Evolutionary conservation across 2,329 filamentous ascomycete genomes (phyloP), one percentile per base, ranked within the genome.

Genomic region (Hansfordia pulvinata): DNA sequence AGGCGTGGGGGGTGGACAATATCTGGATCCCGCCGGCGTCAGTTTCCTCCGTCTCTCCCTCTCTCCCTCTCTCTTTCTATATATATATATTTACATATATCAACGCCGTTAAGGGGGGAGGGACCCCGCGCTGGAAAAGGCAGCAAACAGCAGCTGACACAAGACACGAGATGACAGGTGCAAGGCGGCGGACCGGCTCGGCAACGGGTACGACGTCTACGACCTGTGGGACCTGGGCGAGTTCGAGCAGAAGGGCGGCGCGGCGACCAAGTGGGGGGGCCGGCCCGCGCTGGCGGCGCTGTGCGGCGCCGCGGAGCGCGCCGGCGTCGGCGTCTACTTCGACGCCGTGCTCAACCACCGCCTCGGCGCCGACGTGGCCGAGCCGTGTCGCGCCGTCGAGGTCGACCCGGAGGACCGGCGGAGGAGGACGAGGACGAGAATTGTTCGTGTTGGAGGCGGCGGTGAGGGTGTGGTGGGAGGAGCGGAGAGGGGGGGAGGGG

Each of bases 331-430:
- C 1, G 39, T 80, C 1, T 63, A 78, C 36, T 82, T 74, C 61
- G 77, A 82, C 45, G 70, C 74, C 2, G 75, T 84, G 6, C 53
- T 82, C 23, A 83, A 81, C 40, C 77, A 82, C 44, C 80, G 77
- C 44, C 73, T 75, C 3, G 76, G 65, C 3, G 76, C 72, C 6
- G 77, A 83, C 43, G 58, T 53, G 15, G 69, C 60, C 10, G 73
- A 80, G 45, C 60, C 60, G 25, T 72, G 65, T 29, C 46, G 52
- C 33, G 72, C 67, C 2, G 60, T 76, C 17, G 68, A 71, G 45
- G 73, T 79, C 8, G 64, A 80, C 38, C 46, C n/a, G n/a, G n/a
- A n/a, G n/a, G n/a, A n/a, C n/a, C n/a, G n/a, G n/a, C n/a, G n/a
- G n/a, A 53, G 2, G 38, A 62, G 20, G 30, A 37, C 38, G 30